Evolutionary conservation across 2,329 filamentous ascomycete species (phyloP).

Genomic region (Apiospora kogelbergensis): DNA sequence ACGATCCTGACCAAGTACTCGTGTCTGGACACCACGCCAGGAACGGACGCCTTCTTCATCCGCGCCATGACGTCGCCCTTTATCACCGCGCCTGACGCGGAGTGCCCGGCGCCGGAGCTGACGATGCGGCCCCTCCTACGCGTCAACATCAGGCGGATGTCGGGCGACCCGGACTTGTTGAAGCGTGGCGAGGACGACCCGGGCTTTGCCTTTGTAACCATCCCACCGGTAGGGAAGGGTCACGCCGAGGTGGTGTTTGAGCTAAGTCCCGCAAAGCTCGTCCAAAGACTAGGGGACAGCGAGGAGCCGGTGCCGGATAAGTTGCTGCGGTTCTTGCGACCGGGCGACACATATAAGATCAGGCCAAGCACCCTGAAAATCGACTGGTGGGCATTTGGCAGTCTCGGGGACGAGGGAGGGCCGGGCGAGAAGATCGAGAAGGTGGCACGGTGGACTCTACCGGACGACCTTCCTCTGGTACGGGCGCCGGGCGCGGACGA

Average conservation of each 20-base stretch:
- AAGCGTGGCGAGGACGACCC: background rate
- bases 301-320: background rate
- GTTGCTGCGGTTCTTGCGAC: constrained; percentile 5
- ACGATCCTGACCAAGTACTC: constrained; percentile 11
- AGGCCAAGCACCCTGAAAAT: background rate
- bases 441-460: background rate
- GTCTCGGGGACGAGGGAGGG: background rate
- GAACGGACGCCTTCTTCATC: constrained; percentile 4
- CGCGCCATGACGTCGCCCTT: constrained; percentile 1
- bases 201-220: background rate
- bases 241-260: constrained; percentile 3
- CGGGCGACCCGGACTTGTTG: constrained; percentile 6
- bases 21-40: constrained; percentile 7
- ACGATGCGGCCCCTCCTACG: background rate
- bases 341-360: constrained; percentile 2
- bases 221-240: background rate
- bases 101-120: background rate
- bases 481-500: background rate
- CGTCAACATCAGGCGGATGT: background rate
- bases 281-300: background rate
- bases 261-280: background rate
- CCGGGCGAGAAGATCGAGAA: background rate
- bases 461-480: background rate
- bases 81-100: background rate
- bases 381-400: constrained; percentile 5